Evolutionary conservation across 1,139 yeast species (phyloP).

Genomic region (Saccharomyces uvarum): DNA sequence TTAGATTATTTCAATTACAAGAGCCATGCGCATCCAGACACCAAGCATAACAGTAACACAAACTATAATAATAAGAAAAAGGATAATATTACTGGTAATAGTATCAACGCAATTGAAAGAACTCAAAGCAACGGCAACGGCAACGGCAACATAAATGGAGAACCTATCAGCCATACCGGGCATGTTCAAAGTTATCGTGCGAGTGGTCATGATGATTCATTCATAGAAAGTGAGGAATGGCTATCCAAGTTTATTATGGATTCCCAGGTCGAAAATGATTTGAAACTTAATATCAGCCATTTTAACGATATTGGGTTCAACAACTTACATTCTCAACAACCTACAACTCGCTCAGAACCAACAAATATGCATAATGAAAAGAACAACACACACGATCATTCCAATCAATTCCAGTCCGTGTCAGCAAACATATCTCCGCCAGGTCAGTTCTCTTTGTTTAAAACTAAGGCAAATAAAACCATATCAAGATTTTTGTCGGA

Average conservation of each 20-base stretch:
- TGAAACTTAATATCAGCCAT: slow-evolving; percentile 30
- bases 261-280: slow-evolving; percentile 49
- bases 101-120: not conserved
- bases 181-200: not conserved
- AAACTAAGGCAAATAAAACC: not conserved
- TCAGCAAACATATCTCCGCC: not conserved
- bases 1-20: slow-evolving; percentile 21
- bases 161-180: not conserved
- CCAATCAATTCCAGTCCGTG: not conserved
- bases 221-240: slow-evolving; percentile 46
- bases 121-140: not conserved
- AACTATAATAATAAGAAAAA: not conserved
- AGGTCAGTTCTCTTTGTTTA: not conserved
- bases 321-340: slow-evolving; percentile 11
- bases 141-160: not conserved
- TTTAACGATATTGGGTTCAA: slow-evolving; percentile 51
- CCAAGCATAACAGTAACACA: not conserved
- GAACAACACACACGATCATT: slow-evolving; percentile 3
- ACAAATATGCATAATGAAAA: slow-evolving; percentile 4
- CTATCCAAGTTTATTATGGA: slow-evolving; percentile 51
- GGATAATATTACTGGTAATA: not conserved
- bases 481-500: not conserved
- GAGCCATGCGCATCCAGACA: not conserved
- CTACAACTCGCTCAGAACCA: slow-evolving; percentile 1
- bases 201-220: not conserved